These are phyloP conservation scores for Penicillium sp. DNA, from an alignment of 2,329 filamentous ascomycete genomes.

Conservation along the genomic window DNA sequence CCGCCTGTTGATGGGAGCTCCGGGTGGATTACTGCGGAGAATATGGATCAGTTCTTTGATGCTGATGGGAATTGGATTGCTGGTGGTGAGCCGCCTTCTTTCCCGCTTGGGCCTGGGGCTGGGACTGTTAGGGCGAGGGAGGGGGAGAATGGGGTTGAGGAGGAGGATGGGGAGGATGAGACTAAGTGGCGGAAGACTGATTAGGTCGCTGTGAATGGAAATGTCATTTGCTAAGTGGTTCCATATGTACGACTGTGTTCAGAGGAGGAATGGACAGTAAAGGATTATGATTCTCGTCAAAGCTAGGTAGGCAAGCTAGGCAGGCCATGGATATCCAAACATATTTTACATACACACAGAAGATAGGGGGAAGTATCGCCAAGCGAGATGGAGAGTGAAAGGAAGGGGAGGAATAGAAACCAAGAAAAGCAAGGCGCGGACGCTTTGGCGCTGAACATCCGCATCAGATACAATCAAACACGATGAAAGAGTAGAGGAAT, in stretches of 20 bases:
- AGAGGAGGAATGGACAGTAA: neutral
- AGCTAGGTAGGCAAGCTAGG: slow-evolving; percentile 18
- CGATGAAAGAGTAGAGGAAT: neutral
- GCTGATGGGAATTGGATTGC: slow-evolving; percentile 74
- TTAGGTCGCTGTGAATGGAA: slow-evolving; percentile 4
- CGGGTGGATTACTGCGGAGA: slow-evolving; percentile 74
- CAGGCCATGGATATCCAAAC: slow-evolving; percentile 18
- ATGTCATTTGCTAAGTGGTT: neutral
- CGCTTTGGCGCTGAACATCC: neutral
- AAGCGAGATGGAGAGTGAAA: slow-evolving; percentile 4
- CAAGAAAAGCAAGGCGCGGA: neutral
- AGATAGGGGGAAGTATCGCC: neutral
- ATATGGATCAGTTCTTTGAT: slow-evolving; percentile 79
- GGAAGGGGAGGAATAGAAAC: neutral
- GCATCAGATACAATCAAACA: neutral
- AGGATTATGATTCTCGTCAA: slow-evolving; percentile 18
- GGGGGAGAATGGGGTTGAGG: slow-evolving; percentile 51
- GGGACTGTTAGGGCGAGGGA: slow-evolving; percentile 61
- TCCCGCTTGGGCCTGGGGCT: slow-evolving; percentile 54
- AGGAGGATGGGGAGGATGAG: slow-evolving; percentile 42
- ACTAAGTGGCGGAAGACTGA: slow-evolving; percentile 54
- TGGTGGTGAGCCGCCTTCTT: slow-evolving; percentile 40
- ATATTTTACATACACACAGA: slow-evolving; percentile 6
- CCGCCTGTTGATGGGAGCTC: slow-evolving; percentile 49
- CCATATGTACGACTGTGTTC: too few species aligned